Percentiles rank a stretch among this genome's conserved stretches.
Conservation (phyloP, 208 protist species). For the Vickermania spadyakhi region DNA sequence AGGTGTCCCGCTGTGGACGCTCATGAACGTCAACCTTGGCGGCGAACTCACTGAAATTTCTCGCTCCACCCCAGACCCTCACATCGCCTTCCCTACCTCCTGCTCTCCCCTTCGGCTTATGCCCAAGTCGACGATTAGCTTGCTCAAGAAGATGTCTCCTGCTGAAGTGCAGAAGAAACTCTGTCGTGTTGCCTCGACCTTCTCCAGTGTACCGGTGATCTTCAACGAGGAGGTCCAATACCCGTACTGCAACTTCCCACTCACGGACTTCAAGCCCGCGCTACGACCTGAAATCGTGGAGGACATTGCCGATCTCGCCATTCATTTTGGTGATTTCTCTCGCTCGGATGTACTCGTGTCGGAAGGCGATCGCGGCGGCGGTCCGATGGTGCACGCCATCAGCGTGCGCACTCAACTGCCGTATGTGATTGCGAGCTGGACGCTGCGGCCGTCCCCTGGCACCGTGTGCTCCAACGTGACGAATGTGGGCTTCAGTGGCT, state of each 20-base stretch:
- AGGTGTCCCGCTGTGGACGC: neutral
- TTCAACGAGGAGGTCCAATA: conserved; percentile 11
- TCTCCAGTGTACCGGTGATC: conserved; percentile 17
- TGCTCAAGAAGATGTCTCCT: conserved; percentile 9
- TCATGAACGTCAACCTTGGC: conserved; percentile 7
- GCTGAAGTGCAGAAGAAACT: conserved; percentile 7
- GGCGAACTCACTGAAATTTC: neutral
- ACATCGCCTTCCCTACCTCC: neutral
- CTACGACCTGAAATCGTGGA: conserved; percentile 23
- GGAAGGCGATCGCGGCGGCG: conserved; percentile 25
- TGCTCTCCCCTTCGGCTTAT: conserved; percentile 7
- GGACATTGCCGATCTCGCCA: conserved; percentile 27
- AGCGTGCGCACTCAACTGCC: conserved; percentile 16
- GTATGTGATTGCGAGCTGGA: conserved; percentile 27
- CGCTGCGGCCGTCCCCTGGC: neutral
- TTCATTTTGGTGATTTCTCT: conserved; percentile 11
- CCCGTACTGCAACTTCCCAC: conserved; percentile 28
- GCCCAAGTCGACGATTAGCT: conserved; percentile 3
- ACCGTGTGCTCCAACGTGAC: conserved; percentile 9
- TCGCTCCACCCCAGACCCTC: neutral
- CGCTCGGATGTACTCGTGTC: conserved; percentile 28
- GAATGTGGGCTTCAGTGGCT: conserved; percentile 18
- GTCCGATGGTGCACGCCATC: conserved; percentile 22
- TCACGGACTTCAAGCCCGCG: conserved; percentile 29
- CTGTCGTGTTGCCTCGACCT: conserved; percentile 10